Evolutionary conservation across 257 asterid species (phyloP), one percentile per base, ranked within the genome.

Genomic region (Nicotiana otophora): DNA sequence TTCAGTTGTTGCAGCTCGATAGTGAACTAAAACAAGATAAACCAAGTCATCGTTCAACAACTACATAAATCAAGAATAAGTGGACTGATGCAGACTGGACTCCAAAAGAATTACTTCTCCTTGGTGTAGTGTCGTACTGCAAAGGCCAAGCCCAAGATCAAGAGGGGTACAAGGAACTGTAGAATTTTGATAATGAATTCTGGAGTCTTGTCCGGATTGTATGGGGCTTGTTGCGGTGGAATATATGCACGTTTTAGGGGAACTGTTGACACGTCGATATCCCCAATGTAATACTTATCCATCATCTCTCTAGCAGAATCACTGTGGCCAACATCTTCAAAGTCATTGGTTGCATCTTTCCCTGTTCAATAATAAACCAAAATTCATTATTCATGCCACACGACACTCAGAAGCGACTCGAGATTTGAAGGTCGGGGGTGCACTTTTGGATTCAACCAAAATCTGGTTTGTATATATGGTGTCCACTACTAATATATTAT

Each of bases 301-400:
- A 93, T 85, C 92, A 87, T 85, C 10, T 92, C 92, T 76, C 92
- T 89, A 20, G 98, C 98, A 0, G 87, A 57, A 80, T 95, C 97
- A 83, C 98, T 93, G 88, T 95, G 98, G 20, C 98, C 98, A 39
- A 88, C 88, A 62, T 94, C 97, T 84, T 94, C 98, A 20, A 91
- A 94, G 87, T 94, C 98, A 33, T 87, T 85, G 39, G 97, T 91
- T 42, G 98, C 98, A 79, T 95, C 98, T 82, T 95, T 95, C 51
- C 97, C 98, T 95, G 12, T 90, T 80, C 87, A 51, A 31, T 62
- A 36, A 51, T 23, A 34, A 17, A 34, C 8, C 23, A 69, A 69
- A 33, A 6, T 33, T 81, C n/a, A 85, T 72, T 34, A 80, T 20
- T 20, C 63, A 10, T 6, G 61, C 23, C 31, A 12, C 5, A 58